Conservation (phyloP, 1,139 yeast species). For the Fermentozyma sake region DNA sequence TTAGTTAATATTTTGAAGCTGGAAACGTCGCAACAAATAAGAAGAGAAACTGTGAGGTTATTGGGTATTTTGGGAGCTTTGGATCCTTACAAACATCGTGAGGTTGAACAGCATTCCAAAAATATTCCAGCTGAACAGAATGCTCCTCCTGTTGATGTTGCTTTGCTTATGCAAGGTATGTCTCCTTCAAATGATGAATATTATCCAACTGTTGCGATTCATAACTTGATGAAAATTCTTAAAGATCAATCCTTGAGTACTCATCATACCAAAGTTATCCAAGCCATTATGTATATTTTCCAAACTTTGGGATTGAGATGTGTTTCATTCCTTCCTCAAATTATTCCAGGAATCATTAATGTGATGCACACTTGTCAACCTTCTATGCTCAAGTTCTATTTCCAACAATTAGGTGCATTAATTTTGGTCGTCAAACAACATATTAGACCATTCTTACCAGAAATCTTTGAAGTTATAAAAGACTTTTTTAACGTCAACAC, state of each 20-base stretch:
- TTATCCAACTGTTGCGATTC: constrained; percentile 92
- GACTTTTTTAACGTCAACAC: constrained; percentile 60
- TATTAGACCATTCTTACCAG: constrained; percentile 74
- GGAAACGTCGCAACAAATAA: constrained; percentile 67
- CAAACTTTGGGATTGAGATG: constrained; percentile 85
- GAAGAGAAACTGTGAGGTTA: constrained; percentile 83
- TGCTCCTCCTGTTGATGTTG: constrained; percentile 87
- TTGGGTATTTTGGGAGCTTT: constrained; percentile 93
- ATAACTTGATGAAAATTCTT: constrained; percentile 73
- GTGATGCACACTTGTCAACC: constrained; percentile 86
- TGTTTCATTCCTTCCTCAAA: constrained; percentile 79
- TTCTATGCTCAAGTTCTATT: constrained; percentile 80
- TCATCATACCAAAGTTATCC: constrained; percentile 87
- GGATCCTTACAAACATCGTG: constrained; percentile 93
- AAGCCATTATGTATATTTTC: constrained; percentile 87
- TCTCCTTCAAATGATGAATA: constrained; percentile 93
- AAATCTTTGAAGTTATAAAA: constrained; percentile 70
- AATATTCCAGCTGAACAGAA: constrained; percentile 68
- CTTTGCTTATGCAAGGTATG: constrained; percentile 86
- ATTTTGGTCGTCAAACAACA: constrained; percentile 85
- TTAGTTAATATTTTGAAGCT: constrained; percentile 76
- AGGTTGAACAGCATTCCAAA: constrained; percentile 73
- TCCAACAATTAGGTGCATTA: constrained; percentile 80
- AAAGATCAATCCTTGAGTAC: constrained; percentile 80
- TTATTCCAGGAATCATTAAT: constrained; percentile 79